Conservation (phyloP, 2,329 filamentous ascomycete genomes). For the Grosmannia huntii region DNA sequence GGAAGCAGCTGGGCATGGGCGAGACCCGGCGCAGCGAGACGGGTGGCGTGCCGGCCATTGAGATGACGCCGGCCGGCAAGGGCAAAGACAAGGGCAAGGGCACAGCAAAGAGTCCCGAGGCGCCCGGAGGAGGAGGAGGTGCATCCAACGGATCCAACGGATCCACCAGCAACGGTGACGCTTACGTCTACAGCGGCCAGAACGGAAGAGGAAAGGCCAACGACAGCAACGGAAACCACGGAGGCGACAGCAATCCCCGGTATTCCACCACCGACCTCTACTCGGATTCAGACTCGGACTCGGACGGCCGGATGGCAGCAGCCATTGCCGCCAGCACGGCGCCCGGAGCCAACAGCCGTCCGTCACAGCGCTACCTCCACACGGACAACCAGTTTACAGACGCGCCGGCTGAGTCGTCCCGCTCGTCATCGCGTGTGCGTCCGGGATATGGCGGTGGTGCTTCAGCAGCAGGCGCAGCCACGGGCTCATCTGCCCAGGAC, state of each 20-base stretch:
- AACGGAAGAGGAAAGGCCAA: background rate
- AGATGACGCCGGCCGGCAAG: conserved; percentile 13
- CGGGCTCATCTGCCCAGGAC: background rate
- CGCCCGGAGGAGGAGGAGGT: too few species aligned
- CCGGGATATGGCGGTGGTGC: background rate
- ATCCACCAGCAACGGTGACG: background rate
- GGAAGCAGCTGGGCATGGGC: conserved; percentile 37
- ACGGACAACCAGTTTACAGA: conserved; percentile 8
- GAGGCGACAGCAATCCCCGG: too few species aligned
- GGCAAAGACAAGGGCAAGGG: conserved; percentile 20
- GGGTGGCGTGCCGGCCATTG: conserved; percentile 13
- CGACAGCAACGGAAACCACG: background rate
- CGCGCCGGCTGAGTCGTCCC: conserved; percentile 5
- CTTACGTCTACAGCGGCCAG: background rate
- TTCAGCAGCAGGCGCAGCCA: background rate
- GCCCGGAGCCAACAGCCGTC: conserved; percentile 1
- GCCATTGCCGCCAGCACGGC: conserved; percentile 12
- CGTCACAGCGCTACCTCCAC: background rate
- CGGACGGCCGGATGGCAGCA: conserved; percentile 9
- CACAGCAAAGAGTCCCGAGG: conserved; percentile 7
- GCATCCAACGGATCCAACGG: background rate
- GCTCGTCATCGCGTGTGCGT: conserved; percentile 6
- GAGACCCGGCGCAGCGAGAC: conserved; percentile 16
- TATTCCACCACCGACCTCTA: background rate
- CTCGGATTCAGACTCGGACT: background rate